phyloP scores from a whole-genome alignment of 1,284 basidiomycete species.

The Naganishia sp. region DNA sequence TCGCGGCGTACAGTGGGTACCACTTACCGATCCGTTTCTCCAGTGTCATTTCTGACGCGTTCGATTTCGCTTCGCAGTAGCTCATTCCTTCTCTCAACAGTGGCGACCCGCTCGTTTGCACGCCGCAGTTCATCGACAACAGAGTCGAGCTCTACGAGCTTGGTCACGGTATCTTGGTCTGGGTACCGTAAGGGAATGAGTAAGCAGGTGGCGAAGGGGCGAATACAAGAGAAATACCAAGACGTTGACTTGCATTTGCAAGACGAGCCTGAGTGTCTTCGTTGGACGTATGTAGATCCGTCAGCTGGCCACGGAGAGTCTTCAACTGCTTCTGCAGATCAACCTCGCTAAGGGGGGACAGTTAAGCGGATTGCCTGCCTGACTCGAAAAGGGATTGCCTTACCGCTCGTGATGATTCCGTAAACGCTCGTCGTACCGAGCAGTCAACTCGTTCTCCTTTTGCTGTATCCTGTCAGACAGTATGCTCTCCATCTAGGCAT shows the following conservation, averaged over 20 bases:
- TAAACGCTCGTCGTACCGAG: slow-evolving; percentile 92
- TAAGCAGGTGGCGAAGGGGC: slow-evolving; percentile 22
- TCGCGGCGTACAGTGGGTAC: slow-evolving; percentile 37
- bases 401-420: slow-evolving; percentile 92
- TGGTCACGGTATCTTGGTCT: slow-evolving; percentile 87
- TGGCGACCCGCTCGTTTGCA: slow-evolving; percentile 86
- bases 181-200: background rate
- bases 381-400: slow-evolving; percentile 29
- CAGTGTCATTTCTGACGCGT: slow-evolving; percentile 74
- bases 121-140: slow-evolving; percentile 87
- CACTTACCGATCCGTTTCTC: slow-evolving; percentile 68
- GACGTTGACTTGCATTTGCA: slow-evolving; percentile 80
- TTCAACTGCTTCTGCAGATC: slow-evolving; percentile 84
- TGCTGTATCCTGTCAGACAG: slow-evolving; percentile 80
- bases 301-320: slow-evolving; percentile 80
- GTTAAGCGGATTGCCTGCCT: background rate
- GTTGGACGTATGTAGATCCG: slow-evolving; percentile 83
- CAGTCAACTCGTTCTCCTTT: slow-evolving; percentile 93
- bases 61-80: slow-evolving; percentile 91
- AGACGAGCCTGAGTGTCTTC: slow-evolving; percentile 89
- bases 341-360: slow-evolving; percentile 67
- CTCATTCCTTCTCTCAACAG: slow-evolving; percentile 91
- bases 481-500: slow-evolving; percentile 77
- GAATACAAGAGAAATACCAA: slow-evolving; percentile 60
- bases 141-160: slow-evolving; percentile 87